Evolutionary conservation across 768 basidiomycete genomes (phyloP).

Genomic region (Dacryopinax spathularia): DNA sequence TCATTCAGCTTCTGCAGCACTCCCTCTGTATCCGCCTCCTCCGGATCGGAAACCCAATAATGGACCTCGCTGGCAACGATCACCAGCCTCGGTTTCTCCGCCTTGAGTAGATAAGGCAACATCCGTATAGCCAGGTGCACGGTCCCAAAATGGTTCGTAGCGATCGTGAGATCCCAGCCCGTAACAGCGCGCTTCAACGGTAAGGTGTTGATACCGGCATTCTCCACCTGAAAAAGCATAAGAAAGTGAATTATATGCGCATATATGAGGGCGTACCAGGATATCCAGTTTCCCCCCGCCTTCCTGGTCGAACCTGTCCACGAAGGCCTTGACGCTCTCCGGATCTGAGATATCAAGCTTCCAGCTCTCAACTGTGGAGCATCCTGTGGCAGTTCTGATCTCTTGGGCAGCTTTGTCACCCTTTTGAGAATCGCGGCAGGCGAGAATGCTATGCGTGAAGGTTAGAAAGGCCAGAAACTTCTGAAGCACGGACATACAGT

Average conservation of each 20-base stretch:
- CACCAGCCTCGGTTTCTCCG: conserved; percentile 27
- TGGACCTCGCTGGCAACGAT: conserved; percentile 35
- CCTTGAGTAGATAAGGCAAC: conserved; percentile 31
- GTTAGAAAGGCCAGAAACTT: neutral
- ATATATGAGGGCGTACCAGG: conserved; percentile 18
- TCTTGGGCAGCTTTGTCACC: neutral
- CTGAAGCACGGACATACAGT: neutral
- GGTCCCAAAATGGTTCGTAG: conserved; percentile 34
- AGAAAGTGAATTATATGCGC: no score
- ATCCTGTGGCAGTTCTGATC: conserved; percentile 19
- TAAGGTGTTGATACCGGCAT: conserved; percentile 23
- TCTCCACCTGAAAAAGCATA: conserved; percentile 21
- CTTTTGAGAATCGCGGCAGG: neutral
- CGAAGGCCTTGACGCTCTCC: conserved; percentile 30
- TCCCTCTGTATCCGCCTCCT: conserved; percentile 15
- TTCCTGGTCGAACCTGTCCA: conserved; percentile 21
- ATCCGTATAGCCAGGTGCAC: conserved; percentile 31
- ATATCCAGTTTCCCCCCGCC: conserved; percentile 27
- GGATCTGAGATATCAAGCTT: conserved; percentile 32
- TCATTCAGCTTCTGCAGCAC: conserved; percentile 23
- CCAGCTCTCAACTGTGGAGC: conserved; percentile 27
- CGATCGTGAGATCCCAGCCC: conserved; percentile 39
- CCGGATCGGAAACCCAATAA: conserved; percentile 15
- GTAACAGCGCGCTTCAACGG: conserved; percentile 24
- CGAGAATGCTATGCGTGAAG: neutral